These are phyloP conservation scores for Gossypium schwendimanii DNA, from an alignment of 441 rosid genomes.

Conservation along the genomic window DNA sequence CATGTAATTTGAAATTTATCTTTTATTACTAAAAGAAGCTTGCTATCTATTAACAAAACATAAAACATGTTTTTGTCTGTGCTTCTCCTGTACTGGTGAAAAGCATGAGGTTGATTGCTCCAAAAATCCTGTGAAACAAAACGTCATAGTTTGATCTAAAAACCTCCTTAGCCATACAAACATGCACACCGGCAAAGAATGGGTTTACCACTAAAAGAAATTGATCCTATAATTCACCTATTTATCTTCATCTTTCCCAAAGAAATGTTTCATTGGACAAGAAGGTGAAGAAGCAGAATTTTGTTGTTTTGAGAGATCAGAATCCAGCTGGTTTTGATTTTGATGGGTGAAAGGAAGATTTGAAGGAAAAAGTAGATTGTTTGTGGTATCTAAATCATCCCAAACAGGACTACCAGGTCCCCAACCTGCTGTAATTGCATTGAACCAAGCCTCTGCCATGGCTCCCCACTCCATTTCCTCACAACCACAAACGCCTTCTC, in stretches of 20 bases:
- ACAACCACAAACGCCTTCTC: constrained; percentile 28
- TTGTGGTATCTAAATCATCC: constrained; percentile 71
- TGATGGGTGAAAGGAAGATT: constrained; percentile 35
- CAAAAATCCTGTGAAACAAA: no score
- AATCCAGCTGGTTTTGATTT: constrained; percentile 29
- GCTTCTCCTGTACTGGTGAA: constrained; percentile 8
- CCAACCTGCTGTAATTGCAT: constrained; percentile 78
- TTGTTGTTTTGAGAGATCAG: constrained; percentile 30
- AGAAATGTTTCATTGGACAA: constrained; percentile 53
- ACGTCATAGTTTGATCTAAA: constrained; percentile 22
- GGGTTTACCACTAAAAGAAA: no score
- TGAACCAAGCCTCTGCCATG: constrained; percentile 75
- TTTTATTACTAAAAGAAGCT: no score
- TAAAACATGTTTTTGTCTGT: not conserved
- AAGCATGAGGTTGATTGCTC: constrained; percentile 19
- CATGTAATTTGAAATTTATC: no score
- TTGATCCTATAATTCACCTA: not conserved
- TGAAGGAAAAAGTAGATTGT: constrained; percentile 42
- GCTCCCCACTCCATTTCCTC: constrained; percentile 64
- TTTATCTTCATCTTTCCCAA: constrained; percentile 52
- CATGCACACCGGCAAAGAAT: no score
- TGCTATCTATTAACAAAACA: no score
- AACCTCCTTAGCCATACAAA: not conserved
- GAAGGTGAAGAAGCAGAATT: constrained; percentile 13
- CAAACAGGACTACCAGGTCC: constrained; percentile 90